These are phyloP conservation scores for Aureobasidium sp. DNA, from an alignment of 2,329 filamentous ascomycete genomes.

Conservation along the genomic window DNA sequence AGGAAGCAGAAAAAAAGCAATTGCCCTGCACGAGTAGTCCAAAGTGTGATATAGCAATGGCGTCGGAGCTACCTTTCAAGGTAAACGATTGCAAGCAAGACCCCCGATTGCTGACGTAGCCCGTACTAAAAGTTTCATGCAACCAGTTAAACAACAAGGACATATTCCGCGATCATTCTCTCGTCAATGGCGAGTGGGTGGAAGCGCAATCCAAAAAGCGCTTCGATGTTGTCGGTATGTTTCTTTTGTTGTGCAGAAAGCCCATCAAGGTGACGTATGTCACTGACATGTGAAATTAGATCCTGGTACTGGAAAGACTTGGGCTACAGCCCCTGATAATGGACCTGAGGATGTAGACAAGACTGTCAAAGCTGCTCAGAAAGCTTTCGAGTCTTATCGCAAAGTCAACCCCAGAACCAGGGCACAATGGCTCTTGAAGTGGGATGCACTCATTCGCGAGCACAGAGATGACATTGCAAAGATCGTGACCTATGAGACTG, in stretches of 20 bases:
- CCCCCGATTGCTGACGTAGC: neutral
- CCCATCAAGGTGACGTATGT: neutral
- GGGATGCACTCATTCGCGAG: constrained; percentile 57
- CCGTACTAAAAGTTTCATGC: neutral
- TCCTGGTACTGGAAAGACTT: constrained; percentile 43
- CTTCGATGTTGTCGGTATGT: constrained; percentile 48
- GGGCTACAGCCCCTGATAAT: constrained; percentile 42
- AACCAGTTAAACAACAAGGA: constrained; percentile 46
- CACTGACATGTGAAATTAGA: constrained; percentile 31
- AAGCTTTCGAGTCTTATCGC: constrained; percentile 54
- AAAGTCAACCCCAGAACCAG: constrained; percentile 54
- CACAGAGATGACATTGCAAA: constrained; percentile 56
- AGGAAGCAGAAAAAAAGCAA: neutral
- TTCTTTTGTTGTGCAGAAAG: neutral
- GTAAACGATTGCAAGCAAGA: constrained; percentile 22
- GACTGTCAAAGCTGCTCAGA: constrained; percentile 52
- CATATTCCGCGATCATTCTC: constrained; percentile 48
- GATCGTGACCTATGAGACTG: constrained; percentile 51
- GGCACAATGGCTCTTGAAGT: constrained; percentile 57
- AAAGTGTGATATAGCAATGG: constrained; percentile 19
- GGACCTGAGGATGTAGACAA: constrained; percentile 53
- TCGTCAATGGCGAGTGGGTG: constrained; percentile 49
- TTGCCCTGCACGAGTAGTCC: no score
- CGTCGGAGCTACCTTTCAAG: constrained; percentile 38
- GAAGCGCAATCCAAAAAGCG: constrained; percentile 50